phyloP scores from a whole-genome alignment of 164 flowering plant genomes.

The Piper longum region DNA sequence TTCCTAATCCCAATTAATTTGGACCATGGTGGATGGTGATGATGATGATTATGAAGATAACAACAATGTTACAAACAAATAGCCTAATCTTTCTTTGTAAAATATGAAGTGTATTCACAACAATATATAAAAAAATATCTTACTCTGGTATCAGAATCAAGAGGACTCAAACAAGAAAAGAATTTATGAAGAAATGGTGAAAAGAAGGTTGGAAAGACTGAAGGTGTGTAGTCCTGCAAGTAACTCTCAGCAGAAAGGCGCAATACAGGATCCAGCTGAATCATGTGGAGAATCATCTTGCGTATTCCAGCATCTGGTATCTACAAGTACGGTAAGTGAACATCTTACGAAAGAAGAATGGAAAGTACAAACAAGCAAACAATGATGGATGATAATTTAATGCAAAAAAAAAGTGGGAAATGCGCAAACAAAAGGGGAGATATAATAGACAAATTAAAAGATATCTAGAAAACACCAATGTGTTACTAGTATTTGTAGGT shows the following conservation, averaged over 20 bases:
- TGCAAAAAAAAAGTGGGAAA: no score
- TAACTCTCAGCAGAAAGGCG: slow-evolving; percentile 85
- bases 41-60: no score
- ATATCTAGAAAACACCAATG: no score
- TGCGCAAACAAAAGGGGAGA: no score
- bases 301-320: slow-evolving; percentile 88
- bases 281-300: slow-evolving; percentile 97
- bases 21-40: no score
- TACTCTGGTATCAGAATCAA: slow-evolving; percentile 91
- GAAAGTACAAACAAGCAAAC: background rate
- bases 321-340: slow-evolving; percentile 24
- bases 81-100: background rate
- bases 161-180: slow-evolving; percentile 81
- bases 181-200: slow-evolving; percentile 90
- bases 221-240: slow-evolving; percentile 58
- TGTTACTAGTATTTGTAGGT: no score
- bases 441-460: no score
- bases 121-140: slow-evolving; percentile 5
- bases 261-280: slow-evolving; percentile 83
- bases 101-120: background rate
- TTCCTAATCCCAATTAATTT: no score
- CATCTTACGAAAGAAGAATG: background rate
- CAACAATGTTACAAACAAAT: no score
- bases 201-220: slow-evolving; percentile 79
- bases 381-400: no score